Evolutionary conservation across 2,329 filamentous ascomycete genomes (phyloP).

Genomic region (Boeremia lycopersici): DNA sequence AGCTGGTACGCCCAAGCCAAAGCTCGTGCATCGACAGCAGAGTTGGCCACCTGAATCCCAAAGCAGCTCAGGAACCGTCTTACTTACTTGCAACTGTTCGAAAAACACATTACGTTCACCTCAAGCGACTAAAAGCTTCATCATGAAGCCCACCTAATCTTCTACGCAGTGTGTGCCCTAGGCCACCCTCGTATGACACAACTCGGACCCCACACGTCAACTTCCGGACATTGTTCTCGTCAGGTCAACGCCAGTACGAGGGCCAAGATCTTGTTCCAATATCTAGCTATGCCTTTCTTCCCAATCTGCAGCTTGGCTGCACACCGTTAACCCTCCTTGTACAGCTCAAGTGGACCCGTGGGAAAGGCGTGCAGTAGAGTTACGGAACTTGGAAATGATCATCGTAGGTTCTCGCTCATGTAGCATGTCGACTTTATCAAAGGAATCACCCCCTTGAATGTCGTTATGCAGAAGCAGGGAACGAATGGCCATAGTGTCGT

Average conservation of each 20-base stretch:
- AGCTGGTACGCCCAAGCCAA: too few relatives aligned
- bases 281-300: background rate
- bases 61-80: too few relatives aligned
- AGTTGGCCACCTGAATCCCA: too few relatives aligned
- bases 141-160: background rate
- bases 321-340: background rate
- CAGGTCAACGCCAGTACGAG: background rate
- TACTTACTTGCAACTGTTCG: too few relatives aligned
- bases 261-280: background rate
- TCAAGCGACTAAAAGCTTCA: too few relatives aligned
- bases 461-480: background rate
- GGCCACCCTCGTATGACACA: background rate
- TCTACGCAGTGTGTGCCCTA: background rate
- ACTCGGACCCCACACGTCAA: background rate
- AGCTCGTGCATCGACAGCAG: too few relatives aligned
- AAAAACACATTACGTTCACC: too few relatives aligned
- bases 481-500: background rate
- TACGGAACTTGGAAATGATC: background rate
- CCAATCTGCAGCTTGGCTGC: background rate
- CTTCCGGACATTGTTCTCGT: background rate
- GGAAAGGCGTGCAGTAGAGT: background rate
- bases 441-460: background rate
- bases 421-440: background rate
- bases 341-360: background rate
- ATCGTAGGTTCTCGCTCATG: background rate